phyloP scores from a whole-genome alignment of 1,139 yeast species.

The Protomyces inouyei region DNA sequence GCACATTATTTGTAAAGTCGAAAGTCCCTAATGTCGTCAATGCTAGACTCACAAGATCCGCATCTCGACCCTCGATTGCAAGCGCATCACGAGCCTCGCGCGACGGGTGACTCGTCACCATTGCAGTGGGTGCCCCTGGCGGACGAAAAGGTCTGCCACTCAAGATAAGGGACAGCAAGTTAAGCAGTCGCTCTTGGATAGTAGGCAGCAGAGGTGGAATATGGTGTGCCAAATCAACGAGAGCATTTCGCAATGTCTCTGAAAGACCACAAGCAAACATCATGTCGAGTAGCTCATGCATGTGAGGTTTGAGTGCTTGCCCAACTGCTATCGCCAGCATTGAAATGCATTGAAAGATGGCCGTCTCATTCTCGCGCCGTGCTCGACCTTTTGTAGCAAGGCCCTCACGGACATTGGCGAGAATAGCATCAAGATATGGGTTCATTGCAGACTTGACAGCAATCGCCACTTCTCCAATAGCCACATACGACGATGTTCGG shows the following conservation, averaged over 20 bases:
- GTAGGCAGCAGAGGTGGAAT: conserved; percentile 76
- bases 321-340: conserved; percentile 86
- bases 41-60: conserved; percentile 58
- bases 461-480: conserved; percentile 78
- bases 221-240: conserved; percentile 60
- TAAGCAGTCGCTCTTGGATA: conserved; percentile 66
- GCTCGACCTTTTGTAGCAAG: conserved; percentile 62
- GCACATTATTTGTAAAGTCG: conserved; percentile 60
- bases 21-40: conserved; percentile 69
- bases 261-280: conserved; percentile 79
- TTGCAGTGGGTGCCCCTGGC: conserved; percentile 80
- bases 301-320: conserved; percentile 86
- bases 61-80: conserved; percentile 46
- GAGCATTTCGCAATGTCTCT: conserved; percentile 68
- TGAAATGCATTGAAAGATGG: conserved; percentile 83
- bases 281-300: conserved; percentile 76
- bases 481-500: conserved; percentile 67
- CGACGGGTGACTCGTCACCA: conserved; percentile 59
- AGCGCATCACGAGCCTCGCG: conserved; percentile 70
- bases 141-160: conserved; percentile 77
- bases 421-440: conserved; percentile 78
- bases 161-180: conserved; percentile 67
- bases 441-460: conserved; percentile 85
- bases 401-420: conserved; percentile 79
- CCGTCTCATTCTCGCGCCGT: conserved; percentile 73